phyloP scores from a whole-genome alignment of 139 green algal species.

The Asterochloris erici region DNA sequence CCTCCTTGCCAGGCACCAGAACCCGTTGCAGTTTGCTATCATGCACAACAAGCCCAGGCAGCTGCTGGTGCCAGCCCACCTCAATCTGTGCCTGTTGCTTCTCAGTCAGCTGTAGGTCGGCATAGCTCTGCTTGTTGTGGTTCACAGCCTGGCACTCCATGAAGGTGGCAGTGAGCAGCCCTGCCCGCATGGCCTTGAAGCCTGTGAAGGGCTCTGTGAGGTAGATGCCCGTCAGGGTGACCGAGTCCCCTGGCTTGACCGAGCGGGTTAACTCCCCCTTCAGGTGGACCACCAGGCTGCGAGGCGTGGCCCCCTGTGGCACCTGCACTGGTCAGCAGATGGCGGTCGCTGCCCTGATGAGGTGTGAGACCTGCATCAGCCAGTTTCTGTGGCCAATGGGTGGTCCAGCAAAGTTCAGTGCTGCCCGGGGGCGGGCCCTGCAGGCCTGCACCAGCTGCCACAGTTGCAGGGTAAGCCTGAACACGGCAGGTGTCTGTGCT shows the following conservation, averaged over 20 bases:
- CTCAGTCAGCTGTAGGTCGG: slow-evolving; percentile 40
- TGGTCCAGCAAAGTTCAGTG: too few relatives aligned
- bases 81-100: slow-evolving; percentile 17
- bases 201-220: slow-evolving; percentile 87
- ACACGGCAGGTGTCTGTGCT: too few relatives aligned
- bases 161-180: slow-evolving; percentile 87
- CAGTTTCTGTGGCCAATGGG: background rate
- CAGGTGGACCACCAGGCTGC: slow-evolving; percentile 86
- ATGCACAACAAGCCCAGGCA: background rate
- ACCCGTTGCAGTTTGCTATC: background rate
- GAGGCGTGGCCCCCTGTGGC: slow-evolving; percentile 88
- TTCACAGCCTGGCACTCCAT: slow-evolving; percentile 78
- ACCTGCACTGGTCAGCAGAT: slow-evolving; percentile 71
- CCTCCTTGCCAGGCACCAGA: too few relatives aligned
- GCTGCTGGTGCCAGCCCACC: background rate
- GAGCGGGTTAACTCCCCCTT: slow-evolving; percentile 79
- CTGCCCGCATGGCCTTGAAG: slow-evolving; percentile 68
- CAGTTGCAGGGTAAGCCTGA: too few relatives aligned
- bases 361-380: background rate
- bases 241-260: slow-evolving; percentile 82
- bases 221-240: slow-evolving; percentile 88
- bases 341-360: slow-evolving; percentile 4
- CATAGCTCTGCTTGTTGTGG: slow-evolving; percentile 81
- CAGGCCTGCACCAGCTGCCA: too few relatives aligned
- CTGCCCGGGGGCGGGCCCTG: too few relatives aligned